Conservation (phyloP, 2,329 filamentous ascomycete genomes). For the Zasmidium citrigriseum region DNA sequence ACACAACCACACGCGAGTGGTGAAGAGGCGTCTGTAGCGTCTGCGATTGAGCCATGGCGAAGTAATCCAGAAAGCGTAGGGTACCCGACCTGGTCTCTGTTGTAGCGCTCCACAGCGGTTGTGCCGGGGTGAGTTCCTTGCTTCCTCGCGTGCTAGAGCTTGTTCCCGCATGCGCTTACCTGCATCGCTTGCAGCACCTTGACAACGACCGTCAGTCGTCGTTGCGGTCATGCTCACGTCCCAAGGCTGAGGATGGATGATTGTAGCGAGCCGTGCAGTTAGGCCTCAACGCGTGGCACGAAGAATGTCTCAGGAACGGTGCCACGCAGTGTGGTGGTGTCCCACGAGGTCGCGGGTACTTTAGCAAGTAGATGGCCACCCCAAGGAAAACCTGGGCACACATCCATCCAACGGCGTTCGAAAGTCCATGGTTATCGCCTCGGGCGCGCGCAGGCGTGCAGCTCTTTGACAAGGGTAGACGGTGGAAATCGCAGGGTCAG, state of each 20-base stretch:
- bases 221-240: background rate
- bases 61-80: slow-evolving; percentile 4
- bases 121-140: slow-evolving; percentile 7
- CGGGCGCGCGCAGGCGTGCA: background rate
- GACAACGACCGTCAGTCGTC: background rate
- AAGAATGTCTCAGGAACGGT: background rate
- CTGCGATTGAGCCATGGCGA: slow-evolving; percentile 1
- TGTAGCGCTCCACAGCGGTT: background rate
- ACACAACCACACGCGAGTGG: background rate
- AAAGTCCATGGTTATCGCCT: background rate
- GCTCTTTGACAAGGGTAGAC: background rate
- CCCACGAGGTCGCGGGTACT: background rate
- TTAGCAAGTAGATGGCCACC: background rate
- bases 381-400: background rate
- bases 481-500: background rate
- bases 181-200: slow-evolving; percentile 1
- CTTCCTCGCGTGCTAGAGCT: slow-evolving; percentile 14
- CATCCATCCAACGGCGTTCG: background rate
- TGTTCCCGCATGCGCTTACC: slow-evolving; percentile 8
- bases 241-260: no score
- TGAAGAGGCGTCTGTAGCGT: background rate
- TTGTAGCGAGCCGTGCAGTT: background rate
- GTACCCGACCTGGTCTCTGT: slow-evolving; percentile 4
- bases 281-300: background rate
- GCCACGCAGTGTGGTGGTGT: background rate